phyloP scores from a whole-genome alignment of 495 filamentous ascomycete genomes.

The Neurospora pannonica region DNA sequence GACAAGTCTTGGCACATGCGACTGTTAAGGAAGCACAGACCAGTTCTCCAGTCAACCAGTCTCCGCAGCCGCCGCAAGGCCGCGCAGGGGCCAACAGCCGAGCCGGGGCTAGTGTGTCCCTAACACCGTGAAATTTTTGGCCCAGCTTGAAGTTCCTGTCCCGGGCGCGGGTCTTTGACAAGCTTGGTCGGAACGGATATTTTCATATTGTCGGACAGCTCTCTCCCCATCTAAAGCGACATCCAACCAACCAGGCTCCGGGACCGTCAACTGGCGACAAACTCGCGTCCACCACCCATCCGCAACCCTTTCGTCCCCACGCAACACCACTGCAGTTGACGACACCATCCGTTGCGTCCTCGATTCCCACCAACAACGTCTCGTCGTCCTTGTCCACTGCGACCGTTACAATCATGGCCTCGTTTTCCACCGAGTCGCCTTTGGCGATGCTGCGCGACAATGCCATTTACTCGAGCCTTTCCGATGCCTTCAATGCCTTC shows the following conservation, averaged over 20 bases:
- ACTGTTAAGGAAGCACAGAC: neutral
- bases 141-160: slow-evolving; percentile 1
- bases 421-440: slow-evolving; percentile 42
- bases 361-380: neutral
- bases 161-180: neutral
- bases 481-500: slow-evolving; percentile 75
- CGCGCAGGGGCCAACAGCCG: slow-evolving; percentile 9
- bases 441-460: slow-evolving; percentile 65
- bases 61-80: neutral
- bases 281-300: neutral
- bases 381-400: slow-evolving; percentile 5
- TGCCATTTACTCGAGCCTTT: slow-evolving; percentile 54
- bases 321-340: neutral
- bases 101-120: neutral
- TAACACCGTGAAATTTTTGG: slow-evolving; percentile 25
- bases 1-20: neutral
- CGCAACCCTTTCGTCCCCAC: neutral
- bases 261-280: neutral
- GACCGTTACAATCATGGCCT: slow-evolving; percentile 29
- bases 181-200: neutral
- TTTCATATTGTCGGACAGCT: neutral
- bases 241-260: neutral
- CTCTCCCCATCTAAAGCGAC: neutral
- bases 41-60: neutral
- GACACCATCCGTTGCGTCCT: neutral